These are phyloP conservation scores for Tolypocladium paradoxum DNA, from an alignment of 2,329 filamentous ascomycete species.

Conservation along the genomic window DNA sequence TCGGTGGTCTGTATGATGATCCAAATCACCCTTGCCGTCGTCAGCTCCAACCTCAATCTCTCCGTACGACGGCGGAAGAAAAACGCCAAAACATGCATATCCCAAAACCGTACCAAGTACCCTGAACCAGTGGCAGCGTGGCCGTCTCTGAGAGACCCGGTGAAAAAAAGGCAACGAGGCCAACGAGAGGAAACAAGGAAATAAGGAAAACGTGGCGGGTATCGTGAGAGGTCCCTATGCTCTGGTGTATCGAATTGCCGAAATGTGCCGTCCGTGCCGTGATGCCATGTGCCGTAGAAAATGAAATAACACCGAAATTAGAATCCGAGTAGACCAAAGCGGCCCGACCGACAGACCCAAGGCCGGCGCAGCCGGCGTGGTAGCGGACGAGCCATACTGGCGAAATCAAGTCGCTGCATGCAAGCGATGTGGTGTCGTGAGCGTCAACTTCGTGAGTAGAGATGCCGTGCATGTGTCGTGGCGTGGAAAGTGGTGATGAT, in stretches of 20 bases:
- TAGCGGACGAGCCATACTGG: neutral
- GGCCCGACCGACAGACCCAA: neutral
- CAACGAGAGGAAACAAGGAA: conserved; percentile 5
- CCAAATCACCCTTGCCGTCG: neutral
- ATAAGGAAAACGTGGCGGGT: conserved; percentile 24
- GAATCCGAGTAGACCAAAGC: conserved; percentile 3
- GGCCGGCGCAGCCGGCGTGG: neutral
- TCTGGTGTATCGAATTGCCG: conserved; percentile 21
- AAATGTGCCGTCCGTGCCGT: conserved; percentile 22
- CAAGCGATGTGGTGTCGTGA: neutral
- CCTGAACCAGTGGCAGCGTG: neutral
- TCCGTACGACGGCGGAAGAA: neutral
- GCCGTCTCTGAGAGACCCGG: neutral
- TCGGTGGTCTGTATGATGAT: neutral
- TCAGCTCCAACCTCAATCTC: neutral
- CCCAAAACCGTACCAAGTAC: neutral
- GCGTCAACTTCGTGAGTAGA: neutral
- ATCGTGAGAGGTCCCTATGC: conserved; percentile 24
- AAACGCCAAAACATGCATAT: conserved; percentile 1
- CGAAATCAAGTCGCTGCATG: neutral
- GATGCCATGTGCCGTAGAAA: conserved; percentile 14
- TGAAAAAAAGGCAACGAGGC: conserved; percentile 5
- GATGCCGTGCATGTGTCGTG: neutral
- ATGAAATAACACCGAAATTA: conserved; percentile 1
- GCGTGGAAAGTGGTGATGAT: neutral